Percentiles rank a stretch among this genome's conserved stretches.
Evolutionary conservation across 2,329 filamentous ascomycete species (phyloP).

Genomic region (Pezicula radicicola): DNA sequence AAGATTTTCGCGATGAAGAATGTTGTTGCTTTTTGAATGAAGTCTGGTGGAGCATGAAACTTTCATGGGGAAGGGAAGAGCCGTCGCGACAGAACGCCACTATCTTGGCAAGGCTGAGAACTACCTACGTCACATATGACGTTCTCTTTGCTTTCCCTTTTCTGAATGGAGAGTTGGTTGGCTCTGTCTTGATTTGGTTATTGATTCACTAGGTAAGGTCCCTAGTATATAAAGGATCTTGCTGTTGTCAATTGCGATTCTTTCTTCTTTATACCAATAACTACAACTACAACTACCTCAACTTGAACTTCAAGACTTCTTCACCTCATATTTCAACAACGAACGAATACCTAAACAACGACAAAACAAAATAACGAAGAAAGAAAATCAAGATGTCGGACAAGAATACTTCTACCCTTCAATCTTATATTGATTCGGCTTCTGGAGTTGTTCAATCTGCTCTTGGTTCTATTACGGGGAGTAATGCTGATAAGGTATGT

Average conservation of each 20-base stretch:
- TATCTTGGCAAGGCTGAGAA: too few relatives aligned
- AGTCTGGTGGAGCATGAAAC: too few relatives aligned
- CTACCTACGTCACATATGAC: too few relatives aligned
- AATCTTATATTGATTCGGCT: slow-evolving; percentile 74
- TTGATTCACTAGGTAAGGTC: too few relatives aligned
- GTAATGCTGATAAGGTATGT: slow-evolving; percentile 57
- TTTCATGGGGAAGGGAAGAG: too few relatives aligned
- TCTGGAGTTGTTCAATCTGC: slow-evolving; percentile 70
- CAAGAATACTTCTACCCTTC: slow-evolving; percentile 66
- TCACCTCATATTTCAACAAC: neutral
- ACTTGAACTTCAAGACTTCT: slow-evolving; percentile 7
- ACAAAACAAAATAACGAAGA: slow-evolving; percentile 5
- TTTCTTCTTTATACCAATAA: neutral
- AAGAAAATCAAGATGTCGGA: slow-evolving; percentile 41
- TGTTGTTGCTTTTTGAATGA: too few relatives aligned
- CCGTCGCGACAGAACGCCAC: too few relatives aligned
- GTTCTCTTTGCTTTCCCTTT: too few relatives aligned
- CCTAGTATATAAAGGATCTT: too few relatives aligned
- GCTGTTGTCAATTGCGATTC: neutral
- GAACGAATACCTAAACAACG: slow-evolving; percentile 3
- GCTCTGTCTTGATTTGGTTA: too few relatives aligned
- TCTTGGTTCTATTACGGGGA: slow-evolving; percentile 72
- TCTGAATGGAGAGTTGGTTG: too few relatives aligned
- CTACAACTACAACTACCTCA: slow-evolving; percentile 2
- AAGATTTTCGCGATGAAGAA: too few relatives aligned